phyloP scores from a whole-genome alignment of 2,329 filamentous ascomycete species.

The Thermoascus crustaceus region DNA sequence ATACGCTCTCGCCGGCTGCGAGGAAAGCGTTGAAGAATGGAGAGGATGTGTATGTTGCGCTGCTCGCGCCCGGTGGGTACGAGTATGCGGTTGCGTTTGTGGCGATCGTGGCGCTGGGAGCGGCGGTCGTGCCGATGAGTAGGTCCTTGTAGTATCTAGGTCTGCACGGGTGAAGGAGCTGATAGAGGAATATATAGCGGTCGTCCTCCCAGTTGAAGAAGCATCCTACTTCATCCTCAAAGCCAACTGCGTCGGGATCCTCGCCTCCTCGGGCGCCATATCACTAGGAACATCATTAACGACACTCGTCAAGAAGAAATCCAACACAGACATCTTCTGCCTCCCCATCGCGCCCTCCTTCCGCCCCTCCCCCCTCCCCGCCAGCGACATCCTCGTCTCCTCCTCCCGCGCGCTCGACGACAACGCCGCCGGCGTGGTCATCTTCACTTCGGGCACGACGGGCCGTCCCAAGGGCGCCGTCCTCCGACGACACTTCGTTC shows the following conservation, averaged over 20 bases:
- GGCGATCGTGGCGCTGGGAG: slow-evolving; percentile 25
- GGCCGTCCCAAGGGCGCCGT: slow-evolving; percentile 19
- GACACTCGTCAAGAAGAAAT: too few species aligned
- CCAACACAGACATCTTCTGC: too few species aligned
- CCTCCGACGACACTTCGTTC: slow-evolving; percentile 5
- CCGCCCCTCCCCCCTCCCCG: slow-evolving; percentile 6
- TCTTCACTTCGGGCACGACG: slow-evolving; percentile 22
- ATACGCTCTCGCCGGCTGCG: slow-evolving; percentile 9
- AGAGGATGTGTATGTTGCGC: slow-evolving; percentile 25
- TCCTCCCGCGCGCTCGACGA: slow-evolving; percentile 21
- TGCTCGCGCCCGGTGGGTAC: slow-evolving; percentile 28
- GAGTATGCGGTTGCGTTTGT: slow-evolving; percentile 29
- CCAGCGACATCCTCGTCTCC: slow-evolving; percentile 18
- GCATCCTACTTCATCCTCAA: too few species aligned
- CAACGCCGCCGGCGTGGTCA: slow-evolving; percentile 23
- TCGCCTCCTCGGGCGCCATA: too few species aligned
- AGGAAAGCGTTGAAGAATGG: slow-evolving; percentile 16
- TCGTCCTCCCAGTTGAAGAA: too few species aligned
- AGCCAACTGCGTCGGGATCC: too few species aligned
- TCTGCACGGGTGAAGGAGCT: too few species aligned
- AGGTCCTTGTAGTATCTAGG: not conserved
- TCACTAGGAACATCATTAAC: too few species aligned
- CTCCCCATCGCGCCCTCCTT: slow-evolving; percentile 19
- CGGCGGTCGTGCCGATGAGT: slow-evolving; percentile 28
- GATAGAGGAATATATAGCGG: too few species aligned